Conservation (phyloP, 139 green algal genomes). For the Gonium pectorale region DNA sequence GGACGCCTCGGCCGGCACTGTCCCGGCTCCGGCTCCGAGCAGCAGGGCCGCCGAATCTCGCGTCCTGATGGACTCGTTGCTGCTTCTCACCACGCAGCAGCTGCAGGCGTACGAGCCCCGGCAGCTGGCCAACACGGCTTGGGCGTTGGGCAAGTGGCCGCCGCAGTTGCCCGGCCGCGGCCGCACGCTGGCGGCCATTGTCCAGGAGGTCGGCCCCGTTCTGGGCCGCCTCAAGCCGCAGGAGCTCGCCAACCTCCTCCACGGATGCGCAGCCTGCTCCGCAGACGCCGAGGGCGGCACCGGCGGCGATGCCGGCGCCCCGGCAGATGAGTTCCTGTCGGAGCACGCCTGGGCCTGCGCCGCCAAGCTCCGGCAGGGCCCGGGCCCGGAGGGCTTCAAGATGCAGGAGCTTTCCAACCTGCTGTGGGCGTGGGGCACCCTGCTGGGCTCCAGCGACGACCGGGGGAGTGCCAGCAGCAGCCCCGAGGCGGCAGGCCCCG, state of each 20-base stretch:
- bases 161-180: background rate
- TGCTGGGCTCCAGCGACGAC: background rate
- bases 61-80: background rate
- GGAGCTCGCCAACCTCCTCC: slow-evolving; percentile 37
- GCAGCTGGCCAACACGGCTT: slow-evolving; percentile 27
- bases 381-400: background rate
- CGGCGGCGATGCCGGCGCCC: background rate
- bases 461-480: too few species aligned
- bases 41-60: background rate
- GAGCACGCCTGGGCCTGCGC: slow-evolving; percentile 13
- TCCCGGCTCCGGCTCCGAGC: background rate
- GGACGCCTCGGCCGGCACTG: background rate
- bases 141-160: slow-evolving; percentile 42
- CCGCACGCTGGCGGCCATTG: background rate
- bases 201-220: background rate
- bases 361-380: background rate
- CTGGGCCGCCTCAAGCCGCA: background rate
- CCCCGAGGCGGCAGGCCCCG: too few species aligned
- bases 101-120: slow-evolving; percentile 17
- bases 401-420: slow-evolving; percentile 34
- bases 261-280: slow-evolving; percentile 7
- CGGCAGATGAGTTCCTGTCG: background rate
- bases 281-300: too few species aligned
- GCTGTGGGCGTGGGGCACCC: slow-evolving; percentile 23
- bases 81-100: background rate